Evolutionary conservation across 116 monocot species (phyloP).

Genomic region (Iris pallida): DNA sequence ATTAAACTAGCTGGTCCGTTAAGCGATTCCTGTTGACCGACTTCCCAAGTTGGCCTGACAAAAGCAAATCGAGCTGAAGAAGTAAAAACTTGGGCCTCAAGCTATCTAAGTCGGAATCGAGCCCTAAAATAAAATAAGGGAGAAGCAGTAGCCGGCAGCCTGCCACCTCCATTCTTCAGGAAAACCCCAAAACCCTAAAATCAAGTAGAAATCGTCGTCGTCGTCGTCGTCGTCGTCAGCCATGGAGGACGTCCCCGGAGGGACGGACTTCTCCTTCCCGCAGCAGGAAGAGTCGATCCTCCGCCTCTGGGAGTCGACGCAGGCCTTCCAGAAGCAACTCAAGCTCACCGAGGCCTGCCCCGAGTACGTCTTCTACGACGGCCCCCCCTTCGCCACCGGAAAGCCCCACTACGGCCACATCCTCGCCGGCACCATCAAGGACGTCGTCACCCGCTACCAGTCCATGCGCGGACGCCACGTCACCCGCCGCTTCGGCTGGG

Average conservation of each 20-base stretch:
- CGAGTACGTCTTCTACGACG: constrained; percentile 94
- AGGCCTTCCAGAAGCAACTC: constrained; percentile 85
- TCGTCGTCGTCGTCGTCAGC: neutral
- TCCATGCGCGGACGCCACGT: constrained; percentile 81
- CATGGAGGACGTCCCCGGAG: constrained; percentile 97
- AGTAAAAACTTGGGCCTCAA: no score
- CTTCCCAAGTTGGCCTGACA: no score
- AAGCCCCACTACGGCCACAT: constrained; percentile 94
- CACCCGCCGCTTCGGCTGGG: constrained; percentile 91
- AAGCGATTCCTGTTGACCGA: no score
- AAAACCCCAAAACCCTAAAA: no score
- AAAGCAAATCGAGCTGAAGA: no score
- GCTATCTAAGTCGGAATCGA: no score
- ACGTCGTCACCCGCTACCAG: constrained; percentile 89
- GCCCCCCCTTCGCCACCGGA: constrained; percentile 91
- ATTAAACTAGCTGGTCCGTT: no score
- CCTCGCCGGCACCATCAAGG: constrained; percentile 95
- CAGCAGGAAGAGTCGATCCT: constrained; percentile 72
- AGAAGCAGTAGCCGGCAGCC: no score
- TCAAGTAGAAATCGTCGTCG: neutral
- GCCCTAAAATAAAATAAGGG: no score
- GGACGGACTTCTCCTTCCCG: constrained; percentile 91
- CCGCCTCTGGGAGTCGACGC: constrained; percentile 51
- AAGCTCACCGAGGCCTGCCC: constrained; percentile 48
- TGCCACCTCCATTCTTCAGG: no score